These are phyloP conservation scores for Mucor irregularis DNA, from an alignment of 371 early-diverging fungal genomes.

Conservation along the genomic window DNA sequence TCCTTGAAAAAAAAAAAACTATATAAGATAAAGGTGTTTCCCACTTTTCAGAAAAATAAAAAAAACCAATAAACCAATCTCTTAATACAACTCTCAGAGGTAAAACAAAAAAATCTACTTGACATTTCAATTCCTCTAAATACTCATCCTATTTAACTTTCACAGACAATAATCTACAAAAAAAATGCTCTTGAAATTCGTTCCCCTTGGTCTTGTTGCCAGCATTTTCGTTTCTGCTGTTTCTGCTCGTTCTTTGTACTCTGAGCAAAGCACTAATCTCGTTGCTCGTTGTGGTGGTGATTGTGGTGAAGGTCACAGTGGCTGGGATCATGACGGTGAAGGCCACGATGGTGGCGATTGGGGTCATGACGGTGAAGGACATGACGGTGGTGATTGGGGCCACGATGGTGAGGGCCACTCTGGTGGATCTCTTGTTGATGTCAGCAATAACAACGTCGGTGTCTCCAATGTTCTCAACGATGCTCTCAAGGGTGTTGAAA, in stretches of 20 bases:
- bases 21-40: too few relatives aligned
- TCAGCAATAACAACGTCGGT: slow-evolving; percentile 1
- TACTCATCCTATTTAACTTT: neutral
- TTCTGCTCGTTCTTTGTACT: slow-evolving; percentile 8
- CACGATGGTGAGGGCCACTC: neutral
- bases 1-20: too few relatives aligned
- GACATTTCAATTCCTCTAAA: too few relatives aligned
- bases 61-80: too few relatives aligned
- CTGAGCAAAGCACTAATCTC: neutral
- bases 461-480: neutral
- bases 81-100: too few relatives aligned
- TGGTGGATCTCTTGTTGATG: neutral
- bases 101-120: too few relatives aligned
- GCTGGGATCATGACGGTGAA: neutral
- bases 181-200: slow-evolving; percentile 15
- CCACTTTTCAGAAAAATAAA: too few relatives aligned
- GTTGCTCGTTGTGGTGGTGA: neutral
- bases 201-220: slow-evolving; percentile 14
- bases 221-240: slow-evolving; percentile 1
- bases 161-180: neutral
- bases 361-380: neutral
- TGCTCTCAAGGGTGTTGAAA: neutral
- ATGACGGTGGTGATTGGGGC: neutral
- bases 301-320: neutral
- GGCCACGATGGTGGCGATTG: neutral